A percentile compares a stretch with the other conserved stretches of the same genome.
Conservation (phyloP, 305 asterid genomes). For the Fraxinus floribunda region DNA sequence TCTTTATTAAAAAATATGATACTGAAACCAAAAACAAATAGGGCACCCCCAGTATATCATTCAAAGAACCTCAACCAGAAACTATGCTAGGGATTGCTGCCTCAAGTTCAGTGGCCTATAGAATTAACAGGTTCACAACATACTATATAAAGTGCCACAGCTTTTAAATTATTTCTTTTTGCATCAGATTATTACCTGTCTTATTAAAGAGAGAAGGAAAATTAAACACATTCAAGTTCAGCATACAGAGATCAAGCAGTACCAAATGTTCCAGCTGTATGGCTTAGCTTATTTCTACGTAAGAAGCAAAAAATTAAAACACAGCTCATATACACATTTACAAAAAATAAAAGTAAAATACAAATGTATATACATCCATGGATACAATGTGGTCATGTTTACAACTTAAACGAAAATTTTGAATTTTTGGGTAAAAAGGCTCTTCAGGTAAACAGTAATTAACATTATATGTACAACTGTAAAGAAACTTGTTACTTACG, state of each 20-base stretch:
- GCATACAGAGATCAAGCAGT: background rate
- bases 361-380: background rate
- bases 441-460: background rate
- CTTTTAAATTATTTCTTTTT: background rate
- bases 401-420: background rate
- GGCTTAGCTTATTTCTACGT: background rate
- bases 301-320: no score
- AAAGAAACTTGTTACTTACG: background rate
- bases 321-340: background rate
- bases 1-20: background rate
- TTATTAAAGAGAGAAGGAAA: conserved; percentile 6
- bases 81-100: conserved; percentile 6
- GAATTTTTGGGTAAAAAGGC: background rate
- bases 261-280: background rate
- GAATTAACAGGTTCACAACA: conserved; percentile 2
- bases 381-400: background rate
- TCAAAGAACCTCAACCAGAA: conserved; percentile 1
- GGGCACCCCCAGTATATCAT: conserved; percentile 10
- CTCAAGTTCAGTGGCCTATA: background rate
- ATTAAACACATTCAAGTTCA: background rate
- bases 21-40: conserved; percentile 9
- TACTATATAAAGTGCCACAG: background rate
- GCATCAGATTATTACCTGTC: background rate
- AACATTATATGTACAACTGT: background rate
- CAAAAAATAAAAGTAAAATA: background rate